Evolutionary conservation across 2,329 filamentous ascomycete genomes (phyloP).

Genomic region (Fusarium incarnatum): DNA sequence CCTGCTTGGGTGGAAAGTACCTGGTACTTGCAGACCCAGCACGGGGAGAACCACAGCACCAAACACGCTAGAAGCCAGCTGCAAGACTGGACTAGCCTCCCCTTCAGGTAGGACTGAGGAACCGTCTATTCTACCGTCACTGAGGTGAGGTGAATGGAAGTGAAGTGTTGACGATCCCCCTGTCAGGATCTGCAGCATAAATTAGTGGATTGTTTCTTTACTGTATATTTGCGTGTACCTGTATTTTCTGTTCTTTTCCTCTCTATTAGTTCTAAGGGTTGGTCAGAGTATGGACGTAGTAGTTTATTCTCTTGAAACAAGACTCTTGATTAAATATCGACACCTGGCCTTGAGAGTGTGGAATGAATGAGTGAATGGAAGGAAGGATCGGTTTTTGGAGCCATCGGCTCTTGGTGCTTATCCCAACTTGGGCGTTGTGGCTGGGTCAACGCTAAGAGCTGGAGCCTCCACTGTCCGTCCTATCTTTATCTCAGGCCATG

Average conservation of each 20-base stretch:
- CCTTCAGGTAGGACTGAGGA: neutral
- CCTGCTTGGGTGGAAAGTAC: conserved; percentile 15
- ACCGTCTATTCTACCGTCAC: neutral
- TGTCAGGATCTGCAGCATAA: conserved; percentile 30
- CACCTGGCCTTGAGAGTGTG: conserved; percentile 18
- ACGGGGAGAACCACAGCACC: neutral
- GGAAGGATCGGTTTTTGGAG: conserved; percentile 6
- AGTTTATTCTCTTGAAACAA: neutral
- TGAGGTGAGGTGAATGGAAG: neutral
- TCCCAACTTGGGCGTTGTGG: conserved; percentile 25
- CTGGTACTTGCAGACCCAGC: conserved; percentile 18
- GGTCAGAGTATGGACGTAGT: neutral
- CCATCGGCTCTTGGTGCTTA: conserved; percentile 6
- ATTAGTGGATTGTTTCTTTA: conserved; percentile 24
- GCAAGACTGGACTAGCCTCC: neutral
- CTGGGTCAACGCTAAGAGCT: conserved; percentile 36
- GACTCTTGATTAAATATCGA: neutral
- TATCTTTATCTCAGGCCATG: conserved; percentile 40
- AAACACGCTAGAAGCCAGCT: conserved; percentile 1
- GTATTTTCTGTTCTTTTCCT: neutral
- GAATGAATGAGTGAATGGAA: conserved; percentile 34
- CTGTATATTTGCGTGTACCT: neutral
- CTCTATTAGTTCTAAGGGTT: neutral
- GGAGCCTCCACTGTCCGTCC: conserved; percentile 16
- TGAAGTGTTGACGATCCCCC: conserved; percentile 21